Evolutionary conservation across 305 asterid species (phyloP), one percentile per base, ranked within the genome.

Genomic region (Withania somnifera): DNA sequence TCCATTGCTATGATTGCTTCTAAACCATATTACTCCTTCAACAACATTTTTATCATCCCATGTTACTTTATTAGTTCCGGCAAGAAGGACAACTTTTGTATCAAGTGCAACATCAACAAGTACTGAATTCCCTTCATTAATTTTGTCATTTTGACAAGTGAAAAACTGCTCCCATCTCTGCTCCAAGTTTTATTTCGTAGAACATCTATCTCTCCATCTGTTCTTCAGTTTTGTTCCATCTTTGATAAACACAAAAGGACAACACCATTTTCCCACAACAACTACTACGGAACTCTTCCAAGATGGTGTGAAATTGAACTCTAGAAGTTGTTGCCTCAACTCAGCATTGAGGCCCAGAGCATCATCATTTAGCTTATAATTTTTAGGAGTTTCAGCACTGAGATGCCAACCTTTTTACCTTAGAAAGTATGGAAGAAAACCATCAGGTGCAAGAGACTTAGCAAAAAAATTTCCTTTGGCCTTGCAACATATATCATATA

Each of bases 261-360:
- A 76, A 60, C 90, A 92, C 97, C 97, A 92, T 84, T 88, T 94
- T 5, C 97, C 98, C 0, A 91, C 92, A 1, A 80, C 84, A 19
- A 66, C 36, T 3, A 82, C 85, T 75, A 83, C 69, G 9, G 85
- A 85, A 14, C 36, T 32, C 9, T 30, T 68, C 11, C 6, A 60
- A 1, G 90, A 82, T 0, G 82, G 15, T 2, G 90, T 79, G 54
- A 86, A 69, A 54, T 36, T 38, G 10, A 88, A 82, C 4, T 77
- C 83, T n/a, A 92, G 97, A 13, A 84, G 89, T 11, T 57, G 85
- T 50, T 88, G 83, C 0, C 93, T 92, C 38, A 92, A 87, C 0
- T 42, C 17, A 78, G 82, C 36, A 79, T 94, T 87, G 22, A 92
- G 85, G 19, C 97, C 97, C 6, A 5, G 52, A 11, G 93, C 97